phyloP scores from a whole-genome alignment of 1,139 yeast genomes.

The Yamadazyma blattariae region DNA sequence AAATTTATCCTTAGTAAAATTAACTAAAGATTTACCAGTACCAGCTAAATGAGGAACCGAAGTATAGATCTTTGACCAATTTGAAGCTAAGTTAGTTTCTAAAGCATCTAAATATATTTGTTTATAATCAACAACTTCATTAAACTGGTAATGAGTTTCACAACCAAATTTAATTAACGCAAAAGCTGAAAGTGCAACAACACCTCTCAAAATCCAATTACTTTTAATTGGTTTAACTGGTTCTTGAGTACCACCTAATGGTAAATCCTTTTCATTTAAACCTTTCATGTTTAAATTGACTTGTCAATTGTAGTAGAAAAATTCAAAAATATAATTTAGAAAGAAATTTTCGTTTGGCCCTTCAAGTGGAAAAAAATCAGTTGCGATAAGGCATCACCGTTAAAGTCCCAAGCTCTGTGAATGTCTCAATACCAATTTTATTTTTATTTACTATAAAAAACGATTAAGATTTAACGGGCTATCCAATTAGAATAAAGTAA shows the following conservation, averaged over 20 bases:
- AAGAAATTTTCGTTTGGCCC: too few species aligned
- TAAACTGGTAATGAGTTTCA: neutral
- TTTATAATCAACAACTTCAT: slow-evolving; percentile 14
- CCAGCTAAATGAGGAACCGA: slow-evolving; percentile 72
- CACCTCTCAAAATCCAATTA: neutral
- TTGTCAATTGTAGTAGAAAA: neutral
- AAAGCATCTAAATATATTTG: slow-evolving; percentile 33
- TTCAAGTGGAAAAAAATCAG: too few species aligned
- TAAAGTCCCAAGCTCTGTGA: too few species aligned
- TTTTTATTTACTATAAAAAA: too few species aligned
- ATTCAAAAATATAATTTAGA: neutral
- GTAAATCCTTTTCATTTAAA: slow-evolving; percentile 1
- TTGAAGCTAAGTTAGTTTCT: slow-evolving; percentile 46
- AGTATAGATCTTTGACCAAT: slow-evolving; percentile 57
- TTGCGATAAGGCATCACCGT: too few species aligned
- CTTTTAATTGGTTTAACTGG: neutral
- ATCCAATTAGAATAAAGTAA: too few species aligned
- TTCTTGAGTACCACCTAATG: neutral
- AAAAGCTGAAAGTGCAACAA: neutral
- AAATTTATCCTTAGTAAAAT: slow-evolving; percentile 63
- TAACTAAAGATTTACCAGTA: slow-evolving; percentile 56
- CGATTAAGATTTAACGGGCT: too few species aligned
- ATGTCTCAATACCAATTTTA: too few species aligned
- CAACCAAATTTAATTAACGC: neutral
- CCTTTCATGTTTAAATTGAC: slow-evolving; percentile 2